Percentiles rank a stretch among this genome's conserved stretches.
Conservation (phyloP, 2,329 filamentous ascomycete species). For the Calonectria ilicicola region DNA sequence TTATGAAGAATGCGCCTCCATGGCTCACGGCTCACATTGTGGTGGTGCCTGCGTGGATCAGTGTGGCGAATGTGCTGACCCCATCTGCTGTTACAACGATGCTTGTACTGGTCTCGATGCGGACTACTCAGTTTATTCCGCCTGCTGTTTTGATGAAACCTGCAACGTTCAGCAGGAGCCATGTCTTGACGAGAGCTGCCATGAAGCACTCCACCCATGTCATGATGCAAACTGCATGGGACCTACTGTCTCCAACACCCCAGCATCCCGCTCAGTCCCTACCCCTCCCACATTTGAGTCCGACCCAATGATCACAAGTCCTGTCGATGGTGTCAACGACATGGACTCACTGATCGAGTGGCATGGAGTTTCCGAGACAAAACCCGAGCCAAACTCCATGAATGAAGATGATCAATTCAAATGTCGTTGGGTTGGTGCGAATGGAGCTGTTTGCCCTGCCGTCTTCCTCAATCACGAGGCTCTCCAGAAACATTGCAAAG, state of each 20-base stretch:
- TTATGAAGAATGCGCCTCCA: constrained; percentile 47
- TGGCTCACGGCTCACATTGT: constrained; percentile 51
- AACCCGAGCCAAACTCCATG: constrained; percentile 5
- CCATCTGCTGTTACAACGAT: constrained; percentile 51
- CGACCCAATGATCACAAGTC: constrained; percentile 36
- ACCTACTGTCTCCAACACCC: constrained; percentile 41
- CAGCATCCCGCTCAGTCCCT: constrained; percentile 42
- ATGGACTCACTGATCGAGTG: background rate
- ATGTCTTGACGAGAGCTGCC: constrained; percentile 50
- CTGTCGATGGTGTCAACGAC: constrained; percentile 22
- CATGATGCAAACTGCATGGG: constrained; percentile 49
- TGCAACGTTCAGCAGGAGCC: constrained; percentile 48
- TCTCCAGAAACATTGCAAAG: constrained; percentile 67
- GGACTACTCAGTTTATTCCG: constrained; percentile 24
- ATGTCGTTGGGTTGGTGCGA: constrained; percentile 49
- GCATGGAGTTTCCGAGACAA: background rate
- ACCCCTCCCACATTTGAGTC: constrained; percentile 44
- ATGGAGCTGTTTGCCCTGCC: constrained; percentile 46
- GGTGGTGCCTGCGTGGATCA: constrained; percentile 48
- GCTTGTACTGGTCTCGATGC: constrained; percentile 45
- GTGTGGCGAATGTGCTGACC: constrained; percentile 36
- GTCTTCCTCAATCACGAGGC: constrained; percentile 58
- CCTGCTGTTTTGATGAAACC: constrained; percentile 46
- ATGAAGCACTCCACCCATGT: constrained; percentile 49
- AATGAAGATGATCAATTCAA: constrained; percentile 40